Base-by-base conservation (phyloP, 305 asterid genomes). In the Rubia peregrina region DNA sequence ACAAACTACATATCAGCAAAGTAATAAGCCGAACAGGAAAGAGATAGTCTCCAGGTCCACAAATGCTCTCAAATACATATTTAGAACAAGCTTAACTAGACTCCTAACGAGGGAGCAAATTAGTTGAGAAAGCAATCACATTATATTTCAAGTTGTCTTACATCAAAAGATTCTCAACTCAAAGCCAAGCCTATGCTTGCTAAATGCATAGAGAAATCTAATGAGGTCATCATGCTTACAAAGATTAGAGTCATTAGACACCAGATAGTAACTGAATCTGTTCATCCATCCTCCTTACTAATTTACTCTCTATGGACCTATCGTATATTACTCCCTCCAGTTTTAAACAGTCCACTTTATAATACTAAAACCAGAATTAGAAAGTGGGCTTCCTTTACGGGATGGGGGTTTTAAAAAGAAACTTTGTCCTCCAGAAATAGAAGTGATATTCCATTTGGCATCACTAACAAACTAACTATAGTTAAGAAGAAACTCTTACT, bases 381-480 rank as follows among this genome's bases (percentile, higher is more conserved):
- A 49, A 49, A 49, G 56, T 16, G 9, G n/a, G 9, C 56, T 49
- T 49, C 40, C 40, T 48, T 14, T 49, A 3, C 6, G 56, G 56
- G 21, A 49, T 49, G 56, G 56, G 17, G 21, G 56, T 49, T 6
- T 1, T 24, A 48, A 48, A 19, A 7, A 9, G 4, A 13, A 26
- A 68, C 41, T 13, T 33, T 10, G 13, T 36, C 64, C 12, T 5
- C 49, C 63, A 10, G 12, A 68, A n/a, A 4, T 33, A 19, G 44
- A 48, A 21, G 22, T 16, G 24, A n/a, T 51, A 8, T 38, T 38
- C 62, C 43, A 55, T 53, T 53, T 59, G 22, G 10, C 11, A 30
- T 40, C 72, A 69, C 13, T 68, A 33, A 11, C 61, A 16, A 36
- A 68, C 8, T 68, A 57, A 68, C 9, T 68, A 43, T n/a, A 11